These are phyloP conservation scores for Arthrobotrys conoides DNA, from an alignment of 2,329 filamentous ascomycete species.

Conservation along the genomic window DNA sequence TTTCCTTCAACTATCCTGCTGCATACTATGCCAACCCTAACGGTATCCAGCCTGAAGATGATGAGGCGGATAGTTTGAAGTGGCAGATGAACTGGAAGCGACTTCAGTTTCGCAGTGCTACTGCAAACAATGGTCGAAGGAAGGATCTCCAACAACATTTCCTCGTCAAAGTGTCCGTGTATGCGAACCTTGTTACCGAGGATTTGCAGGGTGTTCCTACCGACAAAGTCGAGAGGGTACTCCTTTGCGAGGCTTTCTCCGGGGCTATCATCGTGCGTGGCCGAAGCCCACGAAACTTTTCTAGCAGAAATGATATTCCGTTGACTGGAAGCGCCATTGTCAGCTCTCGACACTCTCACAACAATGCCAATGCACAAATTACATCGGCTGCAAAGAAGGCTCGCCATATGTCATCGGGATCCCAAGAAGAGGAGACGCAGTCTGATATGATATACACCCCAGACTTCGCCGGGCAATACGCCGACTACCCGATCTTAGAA, in stretches of 20 bases:
- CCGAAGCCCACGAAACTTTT: slow-evolving; percentile 93
- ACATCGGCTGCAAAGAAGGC: slow-evolving; percentile 53
- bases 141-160: slow-evolving; percentile 98
- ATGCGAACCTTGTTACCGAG: slow-evolving; percentile 76
- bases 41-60: slow-evolving; percentile 69
- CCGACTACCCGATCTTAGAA: slow-evolving; percentile 44
- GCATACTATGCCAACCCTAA: slow-evolving; percentile 71
- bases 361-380: slow-evolving; percentile 47
- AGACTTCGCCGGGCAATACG: slow-evolving; percentile 39
- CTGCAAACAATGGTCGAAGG: slow-evolving; percentile 92
- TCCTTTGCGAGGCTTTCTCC: slow-evolving; percentile 86
- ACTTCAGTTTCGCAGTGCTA: slow-evolving; percentile 93
- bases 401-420: slow-evolving; percentile 56
- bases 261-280: slow-evolving; percentile 94
- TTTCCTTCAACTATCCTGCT: slow-evolving; percentile 74
- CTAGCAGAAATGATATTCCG: slow-evolving; percentile 91
- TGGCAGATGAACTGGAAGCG: slow-evolving; percentile 96
- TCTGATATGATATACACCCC: slow-evolving; percentile 44
- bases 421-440: slow-evolving; percentile 39
- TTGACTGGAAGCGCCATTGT: slow-evolving; percentile 73
- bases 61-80: slow-evolving; percentile 87
- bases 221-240: slow-evolving; percentile 72
- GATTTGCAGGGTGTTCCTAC: slow-evolving; percentile 75
- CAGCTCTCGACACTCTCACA: slow-evolving; percentile 57
- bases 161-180: slow-evolving; percentile 86